A percentile compares a stretch with the other conserved stretches of the same genome.
These are phyloP conservation scores for Filobasidium wieringae DNA, from an alignment of 768 basidiomycete species.

Conservation along the genomic window DNA sequence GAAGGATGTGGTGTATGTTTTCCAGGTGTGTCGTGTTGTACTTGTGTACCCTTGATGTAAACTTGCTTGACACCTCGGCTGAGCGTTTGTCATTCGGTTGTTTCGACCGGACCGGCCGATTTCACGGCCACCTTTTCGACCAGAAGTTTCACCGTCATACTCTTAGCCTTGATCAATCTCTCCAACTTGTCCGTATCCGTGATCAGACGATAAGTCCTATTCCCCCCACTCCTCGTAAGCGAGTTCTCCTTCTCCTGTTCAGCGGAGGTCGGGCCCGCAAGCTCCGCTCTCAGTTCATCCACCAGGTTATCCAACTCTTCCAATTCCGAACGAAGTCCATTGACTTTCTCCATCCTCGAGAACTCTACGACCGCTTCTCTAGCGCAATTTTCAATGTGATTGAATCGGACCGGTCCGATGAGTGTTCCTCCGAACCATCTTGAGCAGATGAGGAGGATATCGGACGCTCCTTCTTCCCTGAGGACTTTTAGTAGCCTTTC, in stretches of 20 bases:
- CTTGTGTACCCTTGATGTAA: no score
- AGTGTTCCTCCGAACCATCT: constrained; percentile 16
- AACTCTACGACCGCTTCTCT: constrained; percentile 4
- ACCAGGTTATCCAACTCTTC: constrained; percentile 10
- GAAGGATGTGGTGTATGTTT: no score
- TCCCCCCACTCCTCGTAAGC: not conserved
- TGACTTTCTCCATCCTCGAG: not conserved
- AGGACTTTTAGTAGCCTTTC: constrained; percentile 6
- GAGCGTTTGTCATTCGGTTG: no score
- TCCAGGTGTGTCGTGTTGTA: no score
- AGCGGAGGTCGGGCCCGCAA: not conserved
- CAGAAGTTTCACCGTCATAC: constrained; percentile 6
- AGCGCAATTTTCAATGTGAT: constrained; percentile 11
- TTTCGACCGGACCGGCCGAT: not conserved
- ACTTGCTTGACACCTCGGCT: no score
- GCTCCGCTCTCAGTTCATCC: constrained; percentile 5
- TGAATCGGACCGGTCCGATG: constrained; percentile 11
- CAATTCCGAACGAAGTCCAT: constrained; percentile 4
- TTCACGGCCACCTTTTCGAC: not conserved
- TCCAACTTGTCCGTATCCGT: constrained; percentile 8
- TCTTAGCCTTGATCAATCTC: constrained; percentile 12
- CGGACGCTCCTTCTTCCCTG: constrained; percentile 15
- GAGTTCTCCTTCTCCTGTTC: not conserved
- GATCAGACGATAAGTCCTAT: not conserved
- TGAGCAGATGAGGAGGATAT: constrained; percentile 17